Base-by-base conservation (phyloP, 1,284 basidiomycete species). In the Cutaneotrichosporon sp. region DNA sequence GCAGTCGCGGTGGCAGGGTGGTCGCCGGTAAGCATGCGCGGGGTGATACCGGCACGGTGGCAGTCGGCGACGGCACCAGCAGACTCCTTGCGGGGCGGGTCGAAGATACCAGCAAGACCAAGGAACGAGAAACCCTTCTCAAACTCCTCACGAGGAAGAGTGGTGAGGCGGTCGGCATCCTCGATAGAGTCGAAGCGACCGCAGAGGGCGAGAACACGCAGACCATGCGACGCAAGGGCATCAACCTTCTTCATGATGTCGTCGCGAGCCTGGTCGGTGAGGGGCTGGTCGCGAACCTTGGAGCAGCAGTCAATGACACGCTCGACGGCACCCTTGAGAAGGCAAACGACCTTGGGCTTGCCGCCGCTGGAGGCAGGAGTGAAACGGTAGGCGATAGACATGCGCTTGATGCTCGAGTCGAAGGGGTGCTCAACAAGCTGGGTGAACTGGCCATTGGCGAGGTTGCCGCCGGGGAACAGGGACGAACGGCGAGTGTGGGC, bases 51-150 rank as follows among this genome's bases (percentile, higher is more conserved):
- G 33, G 84, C 85, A 46, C 78, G 75, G 55, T 81, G 79, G 73
- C 81, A 85, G 49, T 80, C 79, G 47, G 78, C 76, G 1, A 87
- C 84, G 30, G 84, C 83, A 14, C 78, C 80, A 4, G 79, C 74
- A 7, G 49, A 82, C 63, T 86, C 84, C 14, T 81, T 81, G 39
- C 85, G 78, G 20, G 85, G 85, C 13, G 85, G 85, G 64, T 87
- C 85, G 62, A 54, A 83, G 52, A 86, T 82, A 52, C 84, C 85
- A 15, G 79, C 81, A 3, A 86, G 76, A 12, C 82, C 84, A 12
- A 83, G 73, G 73, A 87, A 82, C 3, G 75, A 76, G 65, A 85
- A 80, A 33, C 78, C 78, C 26, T 74, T 66, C 69, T 87, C 85
- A 14, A 83, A 79, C 3, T 80, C 77, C 37, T 80, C 80, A 30